These are phyloP conservation scores for Parmales sp. DNA, from an alignment of 108 stramenopile species.

Conservation along the genomic window DNA sequence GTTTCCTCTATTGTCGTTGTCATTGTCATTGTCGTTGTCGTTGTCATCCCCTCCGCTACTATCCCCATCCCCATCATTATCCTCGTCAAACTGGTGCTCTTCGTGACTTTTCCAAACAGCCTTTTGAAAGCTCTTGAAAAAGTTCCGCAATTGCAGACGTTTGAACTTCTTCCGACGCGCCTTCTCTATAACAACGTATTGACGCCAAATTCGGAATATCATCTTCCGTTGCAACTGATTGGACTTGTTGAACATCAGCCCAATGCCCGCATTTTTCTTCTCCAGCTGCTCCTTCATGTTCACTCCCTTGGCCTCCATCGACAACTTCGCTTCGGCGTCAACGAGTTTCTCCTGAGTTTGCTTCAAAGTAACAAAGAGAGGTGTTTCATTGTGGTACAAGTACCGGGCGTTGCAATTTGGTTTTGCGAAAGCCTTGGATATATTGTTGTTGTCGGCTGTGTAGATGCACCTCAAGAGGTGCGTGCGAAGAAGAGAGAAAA, in stretches of 20 bases:
- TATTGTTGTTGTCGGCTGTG: neutral
- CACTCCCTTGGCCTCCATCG: neutral
- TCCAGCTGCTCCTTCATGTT: constrained; percentile 1
- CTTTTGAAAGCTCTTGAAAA: too few relatives aligned
- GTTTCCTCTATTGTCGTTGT: too few relatives aligned
- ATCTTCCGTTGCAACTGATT: neutral
- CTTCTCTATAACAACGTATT: neutral
- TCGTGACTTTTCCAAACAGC: too few relatives aligned
- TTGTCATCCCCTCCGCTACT: too few relatives aligned
- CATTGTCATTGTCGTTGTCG: too few relatives aligned
- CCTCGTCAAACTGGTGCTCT: too few relatives aligned
- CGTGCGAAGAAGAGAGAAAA: neutral
- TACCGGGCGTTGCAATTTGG: neutral
- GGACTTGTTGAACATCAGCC: neutral
- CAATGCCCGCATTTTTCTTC: neutral
- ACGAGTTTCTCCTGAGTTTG: neutral
- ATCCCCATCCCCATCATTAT: too few relatives aligned
- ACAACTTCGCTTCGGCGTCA: neutral
- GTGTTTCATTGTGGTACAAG: neutral
- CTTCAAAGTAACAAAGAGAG: neutral
- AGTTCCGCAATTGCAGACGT: too few relatives aligned
- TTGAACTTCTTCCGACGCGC: neutral
- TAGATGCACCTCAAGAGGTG: neutral
- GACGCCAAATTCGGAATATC: neutral
- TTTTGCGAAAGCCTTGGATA: too few relatives aligned